phyloP scores from a whole-genome alignment of 2,329 filamentous ascomycete species.

The Penicillium olsonii region DNA sequence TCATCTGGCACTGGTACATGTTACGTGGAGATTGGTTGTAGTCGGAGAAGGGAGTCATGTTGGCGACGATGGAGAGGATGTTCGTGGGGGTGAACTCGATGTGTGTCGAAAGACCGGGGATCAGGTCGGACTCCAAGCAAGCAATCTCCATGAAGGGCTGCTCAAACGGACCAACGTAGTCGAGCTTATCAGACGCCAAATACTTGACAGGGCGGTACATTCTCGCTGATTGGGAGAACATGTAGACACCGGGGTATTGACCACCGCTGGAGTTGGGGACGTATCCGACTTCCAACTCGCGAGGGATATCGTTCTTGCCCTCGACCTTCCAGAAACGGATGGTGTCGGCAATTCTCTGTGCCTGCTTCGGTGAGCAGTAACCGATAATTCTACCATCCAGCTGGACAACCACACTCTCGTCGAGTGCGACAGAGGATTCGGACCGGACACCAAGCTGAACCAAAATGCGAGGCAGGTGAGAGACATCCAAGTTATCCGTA shows the following conservation, averaged over 20 bases:
- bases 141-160: constrained; percentile 99
- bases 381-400: constrained; percentile 88
- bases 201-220: constrained; percentile 95
- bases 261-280: constrained; percentile 84
- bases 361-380: constrained; percentile 84
- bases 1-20: constrained; percentile 99
- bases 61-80: constrained; percentile 94
- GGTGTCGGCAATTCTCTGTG: constrained; percentile 78
- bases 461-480: constrained; percentile 71
- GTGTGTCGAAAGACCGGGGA: constrained; percentile 86
- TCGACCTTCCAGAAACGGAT: constrained; percentile 95
- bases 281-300: constrained; percentile 87
- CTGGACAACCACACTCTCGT: constrained; percentile 85
- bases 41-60: constrained; percentile 98
- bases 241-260: constrained; percentile 95
- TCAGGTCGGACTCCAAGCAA: constrained; percentile 81
- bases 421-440: constrained; percentile 73
- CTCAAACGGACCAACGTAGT: constrained; percentile 89
- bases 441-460: constrained; percentile 77
- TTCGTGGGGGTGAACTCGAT: constrained; percentile 94
- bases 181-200: constrained; percentile 78
- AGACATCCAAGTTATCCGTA: constrained; percentile 73
- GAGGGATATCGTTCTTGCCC: constrained; percentile 75
- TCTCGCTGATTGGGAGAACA: constrained; percentile 80
- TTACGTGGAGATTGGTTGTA: constrained; percentile 98